These are phyloP conservation scores for Wickerhamiella shivajii DNA, from an alignment of 805 yeast genomes.

Conservation along the genomic window DNA sequence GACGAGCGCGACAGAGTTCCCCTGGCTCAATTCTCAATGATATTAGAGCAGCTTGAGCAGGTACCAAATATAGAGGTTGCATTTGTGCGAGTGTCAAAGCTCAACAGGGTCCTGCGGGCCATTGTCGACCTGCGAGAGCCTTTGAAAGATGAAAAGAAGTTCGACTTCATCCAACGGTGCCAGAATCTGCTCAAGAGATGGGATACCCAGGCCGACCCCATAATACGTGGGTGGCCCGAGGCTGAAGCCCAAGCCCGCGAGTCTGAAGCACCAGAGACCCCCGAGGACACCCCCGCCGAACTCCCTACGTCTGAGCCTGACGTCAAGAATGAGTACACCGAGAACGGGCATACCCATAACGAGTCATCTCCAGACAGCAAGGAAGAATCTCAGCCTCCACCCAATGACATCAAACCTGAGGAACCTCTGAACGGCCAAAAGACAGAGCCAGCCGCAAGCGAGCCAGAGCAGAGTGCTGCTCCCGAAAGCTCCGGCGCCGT, in stretches of 20 bases:
- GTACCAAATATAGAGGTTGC: slow-evolving; percentile 15
- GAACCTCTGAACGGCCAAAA: slow-evolving; percentile 23
- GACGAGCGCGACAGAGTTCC: slow-evolving; percentile 3
- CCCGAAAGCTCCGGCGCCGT: neutral
- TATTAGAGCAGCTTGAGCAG: slow-evolving; percentile 10
- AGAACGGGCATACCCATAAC: neutral
- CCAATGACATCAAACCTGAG: neutral
- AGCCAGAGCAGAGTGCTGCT: neutral
- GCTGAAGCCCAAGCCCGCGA: slow-evolving; percentile 13
- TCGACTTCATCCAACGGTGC: slow-evolving; percentile 5
- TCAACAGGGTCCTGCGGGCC: slow-evolving; percentile 12
- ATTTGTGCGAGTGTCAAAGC: slow-evolving; percentile 15
- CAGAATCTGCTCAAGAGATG: slow-evolving; percentile 9
- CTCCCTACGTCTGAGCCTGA: neutral
- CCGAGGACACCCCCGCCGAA: slow-evolving; percentile 4
- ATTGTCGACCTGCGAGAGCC: slow-evolving; percentile 3
- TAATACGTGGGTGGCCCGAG: slow-evolving; percentile 19
- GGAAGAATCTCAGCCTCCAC: neutral
- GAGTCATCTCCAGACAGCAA: neutral
- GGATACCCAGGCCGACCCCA: slow-evolving; percentile 16
- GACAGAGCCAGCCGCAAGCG: neutral
- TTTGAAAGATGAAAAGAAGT: slow-evolving; percentile 2
- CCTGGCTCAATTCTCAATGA: slow-evolving; percentile 8
- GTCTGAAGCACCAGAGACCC: slow-evolving; percentile 12
- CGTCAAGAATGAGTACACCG: neutral